These are phyloP conservation scores for Globisporangium cylindrosporum DNA, from an alignment of 352 stramenopile genomes.

Conservation along the genomic window DNA sequence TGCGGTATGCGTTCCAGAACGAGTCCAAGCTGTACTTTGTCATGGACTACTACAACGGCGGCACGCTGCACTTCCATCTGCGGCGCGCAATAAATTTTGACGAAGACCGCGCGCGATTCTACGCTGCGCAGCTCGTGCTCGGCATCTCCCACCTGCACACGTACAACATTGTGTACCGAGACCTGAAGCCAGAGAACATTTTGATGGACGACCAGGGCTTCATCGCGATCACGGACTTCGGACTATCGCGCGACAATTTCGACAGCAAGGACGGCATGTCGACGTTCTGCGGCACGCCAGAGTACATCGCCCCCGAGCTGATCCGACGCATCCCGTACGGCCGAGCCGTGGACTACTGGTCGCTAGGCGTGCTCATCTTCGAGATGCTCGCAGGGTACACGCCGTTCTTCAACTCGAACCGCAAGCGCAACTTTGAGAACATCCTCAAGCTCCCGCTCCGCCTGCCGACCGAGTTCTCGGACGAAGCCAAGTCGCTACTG, in stretches of 20 bases:
- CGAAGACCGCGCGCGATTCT: slow-evolving; percentile 65
- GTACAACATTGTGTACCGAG: slow-evolving; percentile 84
- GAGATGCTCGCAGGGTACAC: slow-evolving; percentile 83
- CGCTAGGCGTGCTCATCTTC: slow-evolving; percentile 78
- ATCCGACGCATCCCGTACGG: slow-evolving; percentile 74
- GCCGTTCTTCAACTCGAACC: slow-evolving; percentile 76
- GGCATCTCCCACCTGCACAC: slow-evolving; percentile 82
- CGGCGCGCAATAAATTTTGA: slow-evolving; percentile 67
- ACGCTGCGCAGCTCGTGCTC: slow-evolving; percentile 80
- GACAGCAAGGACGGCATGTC: slow-evolving; percentile 76
- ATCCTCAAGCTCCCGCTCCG: slow-evolving; percentile 76
- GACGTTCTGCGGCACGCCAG: slow-evolving; percentile 90
- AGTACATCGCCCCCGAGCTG: slow-evolving; percentile 92
- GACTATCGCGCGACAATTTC: slow-evolving; percentile 76
- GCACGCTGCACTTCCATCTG: slow-evolving; percentile 82
- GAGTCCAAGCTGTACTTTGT: slow-evolving; percentile 86
- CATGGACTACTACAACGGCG: slow-evolving; percentile 89
- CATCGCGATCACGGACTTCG: slow-evolving; percentile 88
- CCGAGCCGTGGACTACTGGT: slow-evolving; percentile 88
- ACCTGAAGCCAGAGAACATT: slow-evolving; percentile 87
- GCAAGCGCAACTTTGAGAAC: slow-evolving; percentile 86
- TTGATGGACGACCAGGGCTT: slow-evolving; percentile 82
- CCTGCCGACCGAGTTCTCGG: slow-evolving; percentile 73
- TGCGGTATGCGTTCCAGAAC: slow-evolving; percentile 87
- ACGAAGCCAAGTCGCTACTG: slow-evolving; percentile 73